Evolutionary conservation across 176 grass and related monocot genomes (phyloP).

Genomic region (Chrysopogon serrulatus): DNA sequence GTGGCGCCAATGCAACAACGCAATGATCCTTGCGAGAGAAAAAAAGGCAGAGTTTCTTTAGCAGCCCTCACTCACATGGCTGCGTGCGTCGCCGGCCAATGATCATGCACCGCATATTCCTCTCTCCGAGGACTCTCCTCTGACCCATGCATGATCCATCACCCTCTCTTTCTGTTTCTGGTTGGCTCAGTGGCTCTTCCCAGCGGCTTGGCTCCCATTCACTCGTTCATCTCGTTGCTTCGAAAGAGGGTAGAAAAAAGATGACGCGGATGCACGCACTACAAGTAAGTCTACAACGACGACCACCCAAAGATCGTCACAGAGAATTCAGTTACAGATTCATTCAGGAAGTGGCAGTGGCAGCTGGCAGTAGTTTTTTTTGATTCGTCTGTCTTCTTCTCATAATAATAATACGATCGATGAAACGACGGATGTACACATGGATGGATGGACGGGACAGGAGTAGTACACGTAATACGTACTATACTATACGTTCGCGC

Average conservation of each 20-base stretch:
- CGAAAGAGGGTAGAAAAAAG: not conserved
- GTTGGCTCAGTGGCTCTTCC: no score
- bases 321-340: not conserved
- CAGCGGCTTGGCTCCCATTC: not conserved
- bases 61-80: constrained; percentile 9
- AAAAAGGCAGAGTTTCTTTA: constrained; percentile 1
- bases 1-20: not conserved
- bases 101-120: not conserved
- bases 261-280: not conserved
- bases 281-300: not conserved
- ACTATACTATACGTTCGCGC: not conserved
- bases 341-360: not conserved
- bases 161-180: not conserved
- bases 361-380: not conserved
- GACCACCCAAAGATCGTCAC: not conserved
- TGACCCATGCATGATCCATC: no score
- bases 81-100: not conserved
- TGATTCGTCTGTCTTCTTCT: not conserved
- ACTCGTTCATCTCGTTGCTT: not conserved
- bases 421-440: constrained; percentile 1
- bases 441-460: not conserved
- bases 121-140: not conserved
- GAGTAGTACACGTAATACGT: not conserved
- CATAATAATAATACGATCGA: not conserved
- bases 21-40: not conserved